A percentile compares a stretch with the other conserved stretches of the same genome.
phyloP scores from a whole-genome alignment of 176 grass and related monocot genomes.

The Calamus simplicifolius region DNA sequence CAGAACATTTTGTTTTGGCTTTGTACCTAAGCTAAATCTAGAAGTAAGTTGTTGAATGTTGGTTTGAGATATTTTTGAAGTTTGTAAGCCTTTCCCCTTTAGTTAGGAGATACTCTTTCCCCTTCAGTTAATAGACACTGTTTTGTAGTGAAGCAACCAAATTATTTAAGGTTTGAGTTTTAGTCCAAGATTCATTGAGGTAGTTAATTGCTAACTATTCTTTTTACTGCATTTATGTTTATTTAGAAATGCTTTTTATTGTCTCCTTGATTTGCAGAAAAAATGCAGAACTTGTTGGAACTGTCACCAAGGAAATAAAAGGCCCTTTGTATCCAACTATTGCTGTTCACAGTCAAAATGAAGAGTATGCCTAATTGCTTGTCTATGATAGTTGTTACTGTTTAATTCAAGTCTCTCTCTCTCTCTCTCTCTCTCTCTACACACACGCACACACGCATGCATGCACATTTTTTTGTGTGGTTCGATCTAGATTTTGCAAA shows the following conservation, averaged over 20 bases:
- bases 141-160: too few relatives aligned
- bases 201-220: neutral
- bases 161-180: too few relatives aligned
- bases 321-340: constrained; percentile 68
- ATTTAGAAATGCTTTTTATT: neutral
- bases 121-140: too few relatives aligned
- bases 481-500: neutral
- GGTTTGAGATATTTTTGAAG: too few relatives aligned
- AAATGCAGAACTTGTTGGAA: constrained; percentile 75
- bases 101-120: too few relatives aligned
- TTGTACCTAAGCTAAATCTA: too few relatives aligned
- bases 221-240: too few relatives aligned
- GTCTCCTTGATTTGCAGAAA: constrained; percentile 43
- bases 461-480: neutral
- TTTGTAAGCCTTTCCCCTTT: too few relatives aligned
- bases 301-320: constrained; percentile 68
- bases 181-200: neutral
- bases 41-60: too few relatives aligned
- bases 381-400: constrained; percentile 4
- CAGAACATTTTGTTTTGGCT: too few relatives aligned
- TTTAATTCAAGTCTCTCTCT: neutral
- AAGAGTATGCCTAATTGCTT: constrained; percentile 52
- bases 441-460: too few relatives aligned
- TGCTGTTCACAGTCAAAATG: constrained; percentile 85
- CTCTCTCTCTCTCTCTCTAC: too few relatives aligned